Percentiles rank a stretch among this genome's conserved stretches.
Conservation (phyloP, 768 basidiomycete genomes). For the Sporobolomyces roseus region DNA sequence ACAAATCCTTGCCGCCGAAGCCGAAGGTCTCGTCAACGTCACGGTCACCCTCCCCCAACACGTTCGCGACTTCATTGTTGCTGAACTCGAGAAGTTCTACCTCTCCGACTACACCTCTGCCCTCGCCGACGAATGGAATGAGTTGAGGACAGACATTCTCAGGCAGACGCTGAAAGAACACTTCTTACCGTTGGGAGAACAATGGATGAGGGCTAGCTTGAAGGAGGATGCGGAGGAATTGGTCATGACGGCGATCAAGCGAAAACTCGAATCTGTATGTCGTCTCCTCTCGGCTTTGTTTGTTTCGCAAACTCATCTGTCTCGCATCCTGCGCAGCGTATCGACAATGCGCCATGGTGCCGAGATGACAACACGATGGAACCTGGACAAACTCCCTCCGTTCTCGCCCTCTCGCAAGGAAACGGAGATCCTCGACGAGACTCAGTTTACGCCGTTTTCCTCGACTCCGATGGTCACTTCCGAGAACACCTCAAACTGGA, state of each 20-base stretch:
- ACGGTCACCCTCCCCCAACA: slow-evolving; percentile 64
- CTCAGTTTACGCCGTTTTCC: slow-evolving; percentile 73
- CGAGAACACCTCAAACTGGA: slow-evolving; percentile 87
- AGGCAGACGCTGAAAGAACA: slow-evolving; percentile 73
- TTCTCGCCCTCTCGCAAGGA: slow-evolving; percentile 89
- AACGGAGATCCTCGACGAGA: slow-evolving; percentile 91
- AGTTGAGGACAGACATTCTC: slow-evolving; percentile 70
- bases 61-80: slow-evolving; percentile 65
- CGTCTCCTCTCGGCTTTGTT: too few species aligned
- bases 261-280: slow-evolving; percentile 66
- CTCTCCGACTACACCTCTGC: slow-evolving; percentile 79
- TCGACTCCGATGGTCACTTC: slow-evolving; percentile 82
- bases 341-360: slow-evolving; percentile 33
- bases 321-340: slow-evolving; percentile 7
- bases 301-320: background rate
- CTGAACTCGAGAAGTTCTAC: slow-evolving; percentile 73
- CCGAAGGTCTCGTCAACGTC: slow-evolving; percentile 78
- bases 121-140: slow-evolving; percentile 85
- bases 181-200: slow-evolving; percentile 76
- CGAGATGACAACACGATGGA: slow-evolving; percentile 58
- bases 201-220: slow-evolving; percentile 83
- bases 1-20: slow-evolving; percentile 83
- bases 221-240: slow-evolving; percentile 85
- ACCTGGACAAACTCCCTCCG: slow-evolving; percentile 67
- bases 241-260: slow-evolving; percentile 65